These are phyloP conservation scores for Nicotiana otophora DNA, from an alignment of 257 asterid species.

Conservation along the genomic window DNA sequence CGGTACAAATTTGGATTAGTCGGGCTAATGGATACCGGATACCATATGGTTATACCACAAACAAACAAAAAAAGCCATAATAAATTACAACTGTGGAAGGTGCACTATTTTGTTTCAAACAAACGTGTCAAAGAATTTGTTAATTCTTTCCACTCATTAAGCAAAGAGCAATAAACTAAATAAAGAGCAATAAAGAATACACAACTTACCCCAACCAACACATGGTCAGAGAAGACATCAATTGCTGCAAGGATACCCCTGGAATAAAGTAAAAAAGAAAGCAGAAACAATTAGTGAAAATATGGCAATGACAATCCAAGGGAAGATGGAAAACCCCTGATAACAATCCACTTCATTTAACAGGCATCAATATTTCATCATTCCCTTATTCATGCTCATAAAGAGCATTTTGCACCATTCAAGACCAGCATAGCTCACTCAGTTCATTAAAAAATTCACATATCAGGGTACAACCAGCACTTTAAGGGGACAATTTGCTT, in stretches of 20 bases:
- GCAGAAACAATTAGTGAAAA: not conserved
- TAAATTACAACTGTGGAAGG: not conserved
- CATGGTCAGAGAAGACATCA: conserved; percentile 83
- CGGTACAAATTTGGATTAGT: not conserved
- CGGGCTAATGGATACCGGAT: not conserved
- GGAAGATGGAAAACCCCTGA: not conserved
- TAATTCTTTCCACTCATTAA: not conserved
- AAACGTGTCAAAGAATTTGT: not conserved
- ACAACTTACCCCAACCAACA: conserved; percentile 84
- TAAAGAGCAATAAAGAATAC: conserved; percentile 11
- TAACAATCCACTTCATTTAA: not conserved
- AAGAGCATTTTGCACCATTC: conserved; percentile 5
- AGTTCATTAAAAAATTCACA: not conserved
- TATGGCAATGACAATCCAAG: not conserved
- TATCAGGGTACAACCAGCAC: not conserved
- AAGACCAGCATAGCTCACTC: not conserved
- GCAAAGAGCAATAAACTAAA: not conserved
- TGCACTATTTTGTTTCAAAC: not conserved
- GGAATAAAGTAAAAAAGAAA: conserved; percentile 17
- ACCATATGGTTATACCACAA: not conserved
- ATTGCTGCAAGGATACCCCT: conserved; percentile 97
- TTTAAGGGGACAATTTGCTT: not conserved
- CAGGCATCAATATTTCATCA: not conserved
- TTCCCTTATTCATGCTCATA: not conserved
- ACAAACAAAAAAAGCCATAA: not conserved